A percentile compares a stretch with the other conserved stretches of the same genome.
These are phyloP conservation scores for Leccinum pseudoinsigne DNA, from an alignment of 1,284 basidiomycete genomes.

Conservation along the genomic window DNA sequence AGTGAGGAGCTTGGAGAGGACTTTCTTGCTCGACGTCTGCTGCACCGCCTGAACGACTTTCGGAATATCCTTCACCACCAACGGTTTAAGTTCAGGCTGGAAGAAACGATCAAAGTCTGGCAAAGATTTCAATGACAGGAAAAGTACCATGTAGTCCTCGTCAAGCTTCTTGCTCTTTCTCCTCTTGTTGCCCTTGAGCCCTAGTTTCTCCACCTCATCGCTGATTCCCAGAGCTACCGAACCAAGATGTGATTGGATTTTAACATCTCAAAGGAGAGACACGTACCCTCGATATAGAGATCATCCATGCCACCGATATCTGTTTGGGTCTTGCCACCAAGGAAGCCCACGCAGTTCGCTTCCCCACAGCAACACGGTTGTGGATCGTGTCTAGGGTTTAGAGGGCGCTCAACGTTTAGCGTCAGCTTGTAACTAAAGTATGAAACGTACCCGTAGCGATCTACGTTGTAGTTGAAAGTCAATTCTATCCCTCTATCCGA, in stretches of 20 bases:
- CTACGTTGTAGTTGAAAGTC: constrained; percentile 99
- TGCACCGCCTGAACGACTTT: constrained; percentile 92
- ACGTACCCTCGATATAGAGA: constrained; percentile 87
- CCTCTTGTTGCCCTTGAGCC: constrained; percentile 87
- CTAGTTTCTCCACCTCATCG: constrained; percentile 83
- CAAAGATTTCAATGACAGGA: not conserved
- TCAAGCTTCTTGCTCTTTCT: constrained; percentile 92
- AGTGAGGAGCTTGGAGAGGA: constrained; percentile 82
- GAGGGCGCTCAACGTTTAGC: not conserved
- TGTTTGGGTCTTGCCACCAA: constrained; percentile 99
- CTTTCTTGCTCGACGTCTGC: constrained; percentile 84
- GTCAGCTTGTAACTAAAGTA: not conserved
- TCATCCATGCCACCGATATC: constrained; percentile 95
- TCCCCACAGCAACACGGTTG: constrained; percentile 97
- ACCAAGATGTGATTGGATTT: not conserved
- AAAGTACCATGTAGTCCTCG: constrained; percentile 83
- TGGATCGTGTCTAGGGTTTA: constrained; percentile 74
- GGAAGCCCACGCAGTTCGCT: constrained; percentile 92
- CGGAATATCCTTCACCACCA: constrained; percentile 79
- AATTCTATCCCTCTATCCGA: constrained; percentile 53
- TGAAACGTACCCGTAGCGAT: constrained; percentile 90
- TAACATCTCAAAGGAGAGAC: not conserved
- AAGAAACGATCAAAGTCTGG: not conserved
- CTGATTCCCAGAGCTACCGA: constrained; percentile 87
- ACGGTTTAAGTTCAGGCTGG: constrained; percentile 73